Base-by-base conservation (phyloP, 202 grass and related monocot species). In the Musa balbisiana region DNA sequence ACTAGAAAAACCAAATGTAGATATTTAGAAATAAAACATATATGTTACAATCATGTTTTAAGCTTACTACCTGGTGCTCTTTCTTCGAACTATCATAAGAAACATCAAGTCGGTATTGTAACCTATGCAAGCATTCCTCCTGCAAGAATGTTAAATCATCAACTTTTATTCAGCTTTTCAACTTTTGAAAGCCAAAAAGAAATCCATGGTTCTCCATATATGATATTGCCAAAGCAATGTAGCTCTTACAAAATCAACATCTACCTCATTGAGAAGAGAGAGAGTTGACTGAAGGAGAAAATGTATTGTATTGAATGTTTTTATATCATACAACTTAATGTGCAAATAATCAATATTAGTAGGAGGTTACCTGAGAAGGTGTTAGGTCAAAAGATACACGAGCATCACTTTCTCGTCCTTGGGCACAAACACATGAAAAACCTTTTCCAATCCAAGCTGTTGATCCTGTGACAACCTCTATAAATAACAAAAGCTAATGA, bases 371-470 rank as follows among this genome's bases (percentile, higher is more conserved):
- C 74, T 65, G 59, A 52, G 60, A 76, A 52, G 74, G 59, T 15
- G 74, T 65, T 63, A 76, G 74, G 58, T 76, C 74, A 65, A 76
- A 64, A 25, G 74, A 76, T 53, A 76, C 22, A 64, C 74, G 74
- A 64, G 54, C 74, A 76, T 76, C 74, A 76, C 60, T 76, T 22
- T 76, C 74, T 65, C 74, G 52, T 65, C 74, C 64, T 65, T 76
- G 74, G 21, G 74, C 74, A 76, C 74, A 76, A 52, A 76, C 74
- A 76, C 74, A 76, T 65, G 74, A 76, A 65, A 76, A 43, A 21
- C 74, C 74, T 76, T 60, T 64, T 13, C 74, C 74, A 76, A 76
- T 50, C 74, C 74, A 76, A 25, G 74, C 74, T 26, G 74, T 64
- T 52, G 74, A 76, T 76, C 74, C 74, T 64, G 74, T 76, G 56